Evolutionary conservation across 129 eudicot genomes (phyloP), one percentile per base, ranked within the genome.

Genomic region (Pittosporum tobira): DNA sequence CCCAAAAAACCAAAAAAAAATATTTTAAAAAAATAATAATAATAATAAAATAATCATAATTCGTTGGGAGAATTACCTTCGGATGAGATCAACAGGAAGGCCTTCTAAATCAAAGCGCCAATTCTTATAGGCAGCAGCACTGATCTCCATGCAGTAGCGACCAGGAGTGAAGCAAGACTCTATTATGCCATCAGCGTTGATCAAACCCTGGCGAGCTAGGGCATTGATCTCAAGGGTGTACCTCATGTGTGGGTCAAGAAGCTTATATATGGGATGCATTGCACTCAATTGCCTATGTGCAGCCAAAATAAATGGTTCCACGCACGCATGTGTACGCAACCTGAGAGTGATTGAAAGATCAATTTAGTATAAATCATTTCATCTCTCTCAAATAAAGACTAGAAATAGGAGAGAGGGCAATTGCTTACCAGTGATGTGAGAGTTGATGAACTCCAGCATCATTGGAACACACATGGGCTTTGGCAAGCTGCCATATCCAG

Each of bases 381-480:
- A 29, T 54, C 7, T 3, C 20, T 4, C 29, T 23, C 46, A 38
- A 20, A 62, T 36, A 52, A 60, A 21, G 34, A 21, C 43, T 14
- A 22, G 8, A 23, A 16, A 43, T 22, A 54, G 61, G 26, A 56
- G 16, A 53, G 24, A 56, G 34, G 16, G 51, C 56, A 37, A 42
- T 18, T 9, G 42, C 57, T 64, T 73, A 89, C 91, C 94, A 93
- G 69, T 93, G 99, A 71, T 93, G 74, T 50, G 84, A 85, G 7
- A 93, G 93, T 72, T 93, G 99, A 69, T 93, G 99, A n/a, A 69
- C 93, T 29, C 96, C 96, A n/a, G 99, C 99, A 69, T 93, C 99
- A 19, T 93, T 93, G 53, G 99, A 64, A 64, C 96, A 93, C 34
- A 87, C 96, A 44, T 93, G 99, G 51, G 99, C 91, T 72, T 93